Evolutionary conservation across 2,329 filamentous ascomycete species (phyloP).

Genomic region (Cadophora malorum): DNA sequence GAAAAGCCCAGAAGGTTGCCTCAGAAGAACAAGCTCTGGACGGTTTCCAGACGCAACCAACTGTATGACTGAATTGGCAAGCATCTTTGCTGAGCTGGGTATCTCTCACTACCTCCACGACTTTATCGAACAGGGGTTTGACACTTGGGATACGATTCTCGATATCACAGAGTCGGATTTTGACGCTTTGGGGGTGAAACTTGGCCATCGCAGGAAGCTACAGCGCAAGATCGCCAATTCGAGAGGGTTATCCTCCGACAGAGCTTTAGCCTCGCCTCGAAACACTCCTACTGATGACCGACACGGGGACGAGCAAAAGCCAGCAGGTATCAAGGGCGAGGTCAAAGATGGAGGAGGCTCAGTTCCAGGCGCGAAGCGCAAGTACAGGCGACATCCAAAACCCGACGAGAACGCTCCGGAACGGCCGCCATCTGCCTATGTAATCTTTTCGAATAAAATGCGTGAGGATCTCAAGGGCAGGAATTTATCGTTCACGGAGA

Average conservation of each 20-base stretch:
- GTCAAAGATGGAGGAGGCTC: conserved; percentile 51
- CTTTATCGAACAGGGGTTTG: conserved; percentile 81
- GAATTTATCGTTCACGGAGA: conserved; percentile 81
- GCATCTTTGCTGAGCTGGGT: conserved; percentile 76
- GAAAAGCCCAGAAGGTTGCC: conserved; percentile 1
- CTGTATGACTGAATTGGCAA: conserved; percentile 61
- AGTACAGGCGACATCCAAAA: conserved; percentile 81
- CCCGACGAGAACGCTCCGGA: conserved; percentile 82
- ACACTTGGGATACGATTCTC: conserved; percentile 82
- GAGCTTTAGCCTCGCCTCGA: conserved; percentile 45
- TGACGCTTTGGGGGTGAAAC: conserved; percentile 76
- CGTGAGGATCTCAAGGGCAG: conserved; percentile 79
- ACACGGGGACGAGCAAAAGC: conserved; percentile 59
- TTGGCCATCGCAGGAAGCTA: conserved; percentile 85
- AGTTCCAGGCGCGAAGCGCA: conserved; percentile 64
- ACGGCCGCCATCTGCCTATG: conserved; percentile 81
- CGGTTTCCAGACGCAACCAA: conserved; percentile 44
- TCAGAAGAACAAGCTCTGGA: conserved; percentile 37
- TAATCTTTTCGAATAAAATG: conserved; percentile 85
- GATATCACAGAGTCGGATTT: conserved; percentile 86
- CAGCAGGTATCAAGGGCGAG: conserved; percentile 54
- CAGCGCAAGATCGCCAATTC: conserved; percentile 81
- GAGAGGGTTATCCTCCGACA: conserved; percentile 59
- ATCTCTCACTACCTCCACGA: conserved; percentile 76
- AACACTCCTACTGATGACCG: conserved; percentile 62